Base-by-base conservation (phyloP, 148 eudicot species). In the Fallopia convolvulus region DNA sequence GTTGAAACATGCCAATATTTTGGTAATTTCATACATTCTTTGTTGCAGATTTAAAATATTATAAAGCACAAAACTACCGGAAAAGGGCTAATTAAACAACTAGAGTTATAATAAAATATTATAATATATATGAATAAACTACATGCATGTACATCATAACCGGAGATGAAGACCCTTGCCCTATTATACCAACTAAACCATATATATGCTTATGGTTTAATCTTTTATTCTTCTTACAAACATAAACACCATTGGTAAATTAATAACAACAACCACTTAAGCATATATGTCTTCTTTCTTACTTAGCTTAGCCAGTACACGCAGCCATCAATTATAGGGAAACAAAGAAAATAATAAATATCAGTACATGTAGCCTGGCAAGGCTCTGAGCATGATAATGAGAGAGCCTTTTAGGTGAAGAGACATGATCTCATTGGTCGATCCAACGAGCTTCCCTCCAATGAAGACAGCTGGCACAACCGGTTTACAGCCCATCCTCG, bases 391-490 rank as follows among this genome's bases (percentile, higher is more conserved):
- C 84, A 88, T 78, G 1, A 84, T 89, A 58, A 86, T 75, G 9
- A 93, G 89, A 4, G 81, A 56, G 21, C 98, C 98, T 55, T 91
- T 88, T 8, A 93, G 84, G 81, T 93, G 98, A 61, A 91, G 97
- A 0, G 98, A 93, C 98, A 93, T 93, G 78, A 93, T 89, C 83
- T 93, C 98, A 56, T 93, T 90, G 75, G 98, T 93, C n/a, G 97
- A 93, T 0, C 98, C 98, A 50, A 83, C 82, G 14, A 85, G 82
- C 82, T 85, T 79, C 10, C 97, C 97, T 8, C 88, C 89, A 23
- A 95, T 89, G 88, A 91, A 95, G 52, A 95, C 90, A 0, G 97
- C 91, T 12, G 99, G 99, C 6, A 91, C 84, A 0, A 91, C 84
- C 53, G 89, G 80, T 77, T 74, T 89, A 82, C 89, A 86, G 0